Conservation (phyloP, 805 yeast genomes). For the Candida pseudoglaebosa region DNA sequence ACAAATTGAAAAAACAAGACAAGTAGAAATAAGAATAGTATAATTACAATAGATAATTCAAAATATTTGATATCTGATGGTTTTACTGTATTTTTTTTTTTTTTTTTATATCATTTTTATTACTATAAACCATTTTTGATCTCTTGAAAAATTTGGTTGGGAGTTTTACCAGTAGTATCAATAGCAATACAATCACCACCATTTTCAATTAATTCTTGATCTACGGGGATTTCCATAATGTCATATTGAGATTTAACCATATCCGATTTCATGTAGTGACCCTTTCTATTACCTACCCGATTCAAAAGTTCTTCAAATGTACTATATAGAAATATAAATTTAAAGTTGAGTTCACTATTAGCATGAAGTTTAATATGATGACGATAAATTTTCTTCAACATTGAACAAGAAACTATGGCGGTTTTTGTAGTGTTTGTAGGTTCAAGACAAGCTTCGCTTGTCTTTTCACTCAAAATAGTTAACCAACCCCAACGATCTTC, state of each 20-base stretch:
- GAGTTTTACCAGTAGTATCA: slow-evolving; percentile 30
- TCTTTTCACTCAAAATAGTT: slow-evolving; percentile 38
- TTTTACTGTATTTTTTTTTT: no score
- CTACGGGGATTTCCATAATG: slow-evolving; percentile 66
- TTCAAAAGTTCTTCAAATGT: slow-evolving; percentile 53
- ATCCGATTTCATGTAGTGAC: slow-evolving; percentile 83
- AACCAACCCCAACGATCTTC: slow-evolving; percentile 95
- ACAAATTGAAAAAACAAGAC: no score
- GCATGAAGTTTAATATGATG: slow-evolving; percentile 47
- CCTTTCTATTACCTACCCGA: slow-evolving; percentile 61
- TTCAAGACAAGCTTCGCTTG: slow-evolving; percentile 36
- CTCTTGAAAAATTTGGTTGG: slow-evolving; percentile 23
- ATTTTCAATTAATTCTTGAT: slow-evolving; percentile 29
- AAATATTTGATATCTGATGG: no score
- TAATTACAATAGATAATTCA: neutral
- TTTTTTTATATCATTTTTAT: neutral
- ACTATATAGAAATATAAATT: slow-evolving; percentile 67
- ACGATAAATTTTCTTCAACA: slow-evolving; percentile 73
- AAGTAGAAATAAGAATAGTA: no score
- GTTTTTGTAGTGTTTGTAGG: slow-evolving; percentile 16
- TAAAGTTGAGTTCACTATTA: slow-evolving; percentile 32
- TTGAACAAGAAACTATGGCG: slow-evolving; percentile 77
- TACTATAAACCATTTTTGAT: slow-evolving; percentile 8
- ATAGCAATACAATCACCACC: slow-evolving; percentile 35
- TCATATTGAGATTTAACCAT: slow-evolving; percentile 81